Conservation (phyloP, 2,329 filamentous ascomycete genomes). For the Magnaporthales sp. region DNA sequence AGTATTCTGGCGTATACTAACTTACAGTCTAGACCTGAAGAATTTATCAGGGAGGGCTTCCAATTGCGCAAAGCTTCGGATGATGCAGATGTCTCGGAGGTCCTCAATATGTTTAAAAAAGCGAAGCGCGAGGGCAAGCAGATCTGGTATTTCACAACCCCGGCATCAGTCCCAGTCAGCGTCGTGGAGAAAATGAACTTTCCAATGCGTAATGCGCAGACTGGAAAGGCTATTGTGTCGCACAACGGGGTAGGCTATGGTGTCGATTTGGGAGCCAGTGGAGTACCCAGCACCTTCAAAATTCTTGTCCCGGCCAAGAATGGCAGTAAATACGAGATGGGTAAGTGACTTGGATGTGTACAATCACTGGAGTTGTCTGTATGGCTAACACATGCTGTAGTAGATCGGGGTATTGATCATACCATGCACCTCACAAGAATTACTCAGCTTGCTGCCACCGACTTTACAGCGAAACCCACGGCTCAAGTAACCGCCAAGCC, state of each 20-base stretch:
- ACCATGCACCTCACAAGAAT: slow-evolving; percentile 59
- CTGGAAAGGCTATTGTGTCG: slow-evolving; percentile 46
- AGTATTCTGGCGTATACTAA: slow-evolving; percentile 6
- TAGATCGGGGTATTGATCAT: slow-evolving; percentile 40
- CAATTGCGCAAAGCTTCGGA: slow-evolving; percentile 39
- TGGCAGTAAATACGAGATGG: slow-evolving; percentile 42
- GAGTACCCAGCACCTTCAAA: slow-evolving; percentile 43
- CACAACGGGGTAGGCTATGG: slow-evolving; percentile 58
- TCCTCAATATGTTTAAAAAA: slow-evolving; percentile 47
- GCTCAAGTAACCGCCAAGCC: slow-evolving; percentile 29
- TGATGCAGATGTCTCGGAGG: slow-evolving; percentile 31
- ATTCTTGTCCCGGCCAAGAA: slow-evolving; percentile 51
- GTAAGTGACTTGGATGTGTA: slow-evolving; percentile 29
- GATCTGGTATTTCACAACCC: slow-evolving; percentile 73
- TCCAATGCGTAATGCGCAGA: slow-evolving; percentile 42
- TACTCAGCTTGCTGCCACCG: slow-evolving; percentile 41
- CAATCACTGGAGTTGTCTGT: background rate
- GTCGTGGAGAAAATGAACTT: slow-evolving; percentile 58
- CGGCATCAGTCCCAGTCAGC: slow-evolving; percentile 59
- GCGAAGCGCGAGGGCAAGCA: slow-evolving; percentile 60
- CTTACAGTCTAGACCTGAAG: slow-evolving; percentile 9
- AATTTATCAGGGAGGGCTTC: slow-evolving; percentile 43
- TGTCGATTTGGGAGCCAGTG: slow-evolving; percentile 42
- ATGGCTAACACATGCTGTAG: slow-evolving; percentile 20
- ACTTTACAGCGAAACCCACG: slow-evolving; percentile 14